A percentile compares a stretch with the other conserved stretches of the same genome.
phyloP scores from a whole-genome alignment of 2,329 filamentous ascomycete genomes.

The Talaromyces amestolkiae region DNA sequence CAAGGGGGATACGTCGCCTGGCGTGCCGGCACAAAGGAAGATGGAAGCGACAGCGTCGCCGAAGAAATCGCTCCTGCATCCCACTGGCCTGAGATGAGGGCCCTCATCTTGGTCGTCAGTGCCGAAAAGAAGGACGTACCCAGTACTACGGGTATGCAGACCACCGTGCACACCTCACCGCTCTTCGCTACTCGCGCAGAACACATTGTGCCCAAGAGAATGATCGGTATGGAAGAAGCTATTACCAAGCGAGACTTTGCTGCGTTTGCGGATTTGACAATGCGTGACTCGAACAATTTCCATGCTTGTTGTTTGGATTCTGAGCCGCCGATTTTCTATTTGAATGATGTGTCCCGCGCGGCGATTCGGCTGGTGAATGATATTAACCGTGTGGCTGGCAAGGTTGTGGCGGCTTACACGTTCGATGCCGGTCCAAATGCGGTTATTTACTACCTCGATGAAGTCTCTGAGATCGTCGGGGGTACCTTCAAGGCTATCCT shows the following conservation, averaged over 20 bases:
- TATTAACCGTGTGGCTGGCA: conserved; percentile 77
- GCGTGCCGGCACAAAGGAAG: conserved; percentile 71
- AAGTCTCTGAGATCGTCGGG: conserved; percentile 69
- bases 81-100: conserved; percentile 95
- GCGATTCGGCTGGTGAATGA: conserved; percentile 85
- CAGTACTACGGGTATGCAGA: conserved; percentile 93
- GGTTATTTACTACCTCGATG: conserved; percentile 89
- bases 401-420: conserved; percentile 85
- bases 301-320: conserved; percentile 94
- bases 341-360: conserved; percentile 88
- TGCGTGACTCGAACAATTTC: conserved; percentile 96
- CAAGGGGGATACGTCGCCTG: conserved; percentile 97
- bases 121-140: conserved; percentile 95
- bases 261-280: conserved; percentile 83
- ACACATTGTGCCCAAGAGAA: conserved; percentile 75
- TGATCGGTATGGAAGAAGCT: conserved; percentile 81
- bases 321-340: conserved; percentile 95
- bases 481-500: conserved; percentile 74
- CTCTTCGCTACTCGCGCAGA: conserved; percentile 76
- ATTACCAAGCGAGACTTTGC: conserved; percentile 77
- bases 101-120: conserved; percentile 84
- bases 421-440: conserved; percentile 97
- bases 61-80: conserved; percentile 82
- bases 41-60: conserved; percentile 84
- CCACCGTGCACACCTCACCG: conserved; percentile 86